Evolutionary conservation across 2,329 filamentous ascomycete genomes (phyloP), one percentile per base, ranked within the genome.

Genomic region (Plenodomus biglobosus): DNA sequence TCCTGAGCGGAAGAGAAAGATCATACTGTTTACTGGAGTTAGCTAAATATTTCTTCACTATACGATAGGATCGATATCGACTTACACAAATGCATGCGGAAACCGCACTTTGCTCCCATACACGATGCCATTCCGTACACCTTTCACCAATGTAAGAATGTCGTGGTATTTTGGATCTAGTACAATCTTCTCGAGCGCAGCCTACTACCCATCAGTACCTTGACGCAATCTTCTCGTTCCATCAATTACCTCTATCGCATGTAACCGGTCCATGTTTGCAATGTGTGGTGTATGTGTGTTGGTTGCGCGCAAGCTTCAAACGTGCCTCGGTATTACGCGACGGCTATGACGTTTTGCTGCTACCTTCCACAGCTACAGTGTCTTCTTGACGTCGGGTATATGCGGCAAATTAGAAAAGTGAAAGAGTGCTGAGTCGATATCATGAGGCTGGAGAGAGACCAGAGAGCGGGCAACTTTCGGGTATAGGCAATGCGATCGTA

Each of bases 41-140:
- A 55, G 47, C 35, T 8, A n/a, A 46, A 24, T 10, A 18, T 19
- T 32, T n/a, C n/a, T 18, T 27, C 6, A 2, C 10, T 3, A 8
- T 18, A 4, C 2, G 8, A 16, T 1, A 8, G 19, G 40, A 35
- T 17, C 1, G 13, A 24, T 16, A 35, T 4, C 19, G 8, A 61
- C 77, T 55, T 78, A 85, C 81, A 99, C 94, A 61, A 99, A 82
- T 52, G 94, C 94, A 77, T 99, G 94, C 57, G 94, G 94, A 77
- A 99, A 97, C 56, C 94, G 92, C 73, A 99, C 90, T 83, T 97
- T 97, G 64, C 89, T 85, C 52, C 94, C 94, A 76, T 99, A 99
- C 55, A 99, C 90, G 58, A 92, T 86, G 72, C 94, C 94, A 84
- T 97, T 99, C 75, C 94, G 90, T 59, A 94, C 88, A 65, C 85